phyloP scores from a whole-genome alignment of 2,329 filamentous ascomycete genomes.

The Colletotrichum sojae region DNA sequence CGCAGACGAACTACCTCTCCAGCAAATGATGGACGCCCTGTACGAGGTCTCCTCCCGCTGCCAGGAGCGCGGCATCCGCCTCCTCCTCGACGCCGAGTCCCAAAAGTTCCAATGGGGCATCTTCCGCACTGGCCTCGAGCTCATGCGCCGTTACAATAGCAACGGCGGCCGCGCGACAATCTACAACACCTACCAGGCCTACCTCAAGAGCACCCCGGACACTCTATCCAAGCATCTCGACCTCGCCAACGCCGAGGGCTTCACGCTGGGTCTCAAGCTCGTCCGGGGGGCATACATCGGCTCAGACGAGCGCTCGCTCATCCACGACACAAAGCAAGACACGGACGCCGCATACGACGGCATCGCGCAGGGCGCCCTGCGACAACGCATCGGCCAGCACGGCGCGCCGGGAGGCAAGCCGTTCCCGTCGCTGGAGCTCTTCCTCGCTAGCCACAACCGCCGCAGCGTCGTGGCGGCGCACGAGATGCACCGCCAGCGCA shows the following conservation, averaged over 20 bases:
- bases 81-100: slow-evolving; percentile 91
- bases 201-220: slow-evolving; percentile 74
- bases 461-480: slow-evolving; percentile 69
- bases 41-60: slow-evolving; percentile 82
- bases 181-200: slow-evolving; percentile 86
- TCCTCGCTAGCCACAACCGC: slow-evolving; percentile 89
- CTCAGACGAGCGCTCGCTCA: slow-evolving; percentile 77
- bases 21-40: slow-evolving; percentile 78
- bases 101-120: slow-evolving; percentile 83
- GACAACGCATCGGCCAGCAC: slow-evolving; percentile 68
- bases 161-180: slow-evolving; percentile 72
- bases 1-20: slow-evolving; percentile 72
- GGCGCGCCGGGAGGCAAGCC: slow-evolving; percentile 56
- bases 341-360: slow-evolving; percentile 82
- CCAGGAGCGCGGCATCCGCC: slow-evolving; percentile 75
- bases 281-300: slow-evolving; percentile 82
- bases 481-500: slow-evolving; percentile 65
- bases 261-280: slow-evolving; percentile 80
- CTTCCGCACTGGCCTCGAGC: slow-evolving; percentile 81
- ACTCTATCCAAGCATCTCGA: slow-evolving; percentile 73
- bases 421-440: slow-evolving; percentile 69
- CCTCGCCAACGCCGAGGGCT: slow-evolving; percentile 70
- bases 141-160: slow-evolving; percentile 83
- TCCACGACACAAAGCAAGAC: slow-evolving; percentile 79
- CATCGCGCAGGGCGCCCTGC: slow-evolving; percentile 77